Evolutionary conservation across 1,284 basidiomycete species (phyloP).

Genomic region (Marasmius oreades): DNA sequence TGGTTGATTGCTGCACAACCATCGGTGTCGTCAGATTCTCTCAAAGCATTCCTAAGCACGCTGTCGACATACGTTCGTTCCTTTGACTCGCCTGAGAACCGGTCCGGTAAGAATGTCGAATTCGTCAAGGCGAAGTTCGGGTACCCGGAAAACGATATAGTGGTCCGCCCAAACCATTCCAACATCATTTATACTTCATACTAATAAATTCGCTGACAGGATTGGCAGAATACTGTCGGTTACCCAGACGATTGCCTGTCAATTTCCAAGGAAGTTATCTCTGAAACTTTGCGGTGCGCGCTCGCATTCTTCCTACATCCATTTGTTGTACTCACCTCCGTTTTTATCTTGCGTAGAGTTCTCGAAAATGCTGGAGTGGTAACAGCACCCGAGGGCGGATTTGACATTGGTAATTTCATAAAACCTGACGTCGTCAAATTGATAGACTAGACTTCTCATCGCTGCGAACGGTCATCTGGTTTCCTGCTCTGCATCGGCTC

Average conservation of each 20-base stretch:
- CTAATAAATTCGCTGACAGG: constrained; percentile 34
- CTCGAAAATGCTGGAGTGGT: constrained; percentile 78
- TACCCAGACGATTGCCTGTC: constrained; percentile 68
- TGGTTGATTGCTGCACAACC: constrained; percentile 91
- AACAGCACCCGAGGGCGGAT: constrained; percentile 53
- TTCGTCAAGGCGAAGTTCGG: constrained; percentile 80
- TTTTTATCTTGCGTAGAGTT: constrained; percentile 37
- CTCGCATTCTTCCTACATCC: not conserved
- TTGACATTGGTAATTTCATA: constrained; percentile 60
- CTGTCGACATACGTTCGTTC: constrained; percentile 63
- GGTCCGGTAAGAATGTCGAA: constrained; percentile 60
- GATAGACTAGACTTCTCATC: constrained; percentile 3
- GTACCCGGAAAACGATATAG: constrained; percentile 77
- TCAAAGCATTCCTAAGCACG: constrained; percentile 61
- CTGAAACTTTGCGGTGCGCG: constrained; percentile 66
- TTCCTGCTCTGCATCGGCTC: too few species aligned
- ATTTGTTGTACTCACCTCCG: not conserved
- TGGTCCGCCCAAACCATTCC: constrained; percentile 31
- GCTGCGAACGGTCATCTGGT: too few species aligned
- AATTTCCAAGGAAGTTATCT: constrained; percentile 62
- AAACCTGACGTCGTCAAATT: constrained; percentile 43
- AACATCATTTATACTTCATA: not conserved
- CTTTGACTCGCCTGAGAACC: constrained; percentile 66
- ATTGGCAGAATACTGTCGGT: constrained; percentile 78
- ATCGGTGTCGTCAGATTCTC: constrained; percentile 42